Base-by-base conservation (phyloP, 1,284 basidiomycete species). In the Golubevia sp. region DNA sequence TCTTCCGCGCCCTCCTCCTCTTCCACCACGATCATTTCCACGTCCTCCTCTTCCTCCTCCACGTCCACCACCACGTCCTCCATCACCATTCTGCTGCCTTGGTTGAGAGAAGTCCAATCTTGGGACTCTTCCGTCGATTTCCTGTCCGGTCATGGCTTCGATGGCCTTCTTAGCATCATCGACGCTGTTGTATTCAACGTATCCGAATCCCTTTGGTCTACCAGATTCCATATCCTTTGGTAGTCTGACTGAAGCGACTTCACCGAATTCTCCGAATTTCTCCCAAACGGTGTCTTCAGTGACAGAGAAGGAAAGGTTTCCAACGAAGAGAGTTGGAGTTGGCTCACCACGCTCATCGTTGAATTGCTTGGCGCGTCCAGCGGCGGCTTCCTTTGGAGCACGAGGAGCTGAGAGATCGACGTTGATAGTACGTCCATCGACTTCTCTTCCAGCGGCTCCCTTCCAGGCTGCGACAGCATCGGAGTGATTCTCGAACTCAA, bases 201-300 rank as follows among this genome's bases (percentile, higher is more conserved):
- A 99, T 54, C 91, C 97, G 85, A 96, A 99, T 78, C 97, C 97
- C 86, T 98, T 99, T 62, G 93, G 90, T 70, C 88, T 88, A 55
- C 93, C 94, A 3, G 91, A 89, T 63, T 99, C 97, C 66, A 92
- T 88, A 85, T 99, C 95, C 59, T 94, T 98, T 27, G 95, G 94
- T 61, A 99, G 86, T 69, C 95, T 89, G 56, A 99, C 93, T 74
- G 87, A 91, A 85, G 92, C 91, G 59, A 97, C 90, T 68, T 91
- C 90, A 58, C 95, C 95, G 83, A 90, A 91, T 82, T 94, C 93
- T 72, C 90, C 90, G 85, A 99, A 99, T 69, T 90, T 88, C 84
- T 92, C 90, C 94, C 95, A 98, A 51, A 99, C 86, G 26, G 88
- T 86, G 83, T 97, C 94, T 85, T 98, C 94, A 60, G 87, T 89